phyloP scores from a whole-genome alignment of 164 flowering plant genomes.

The Akebia trifoliata region DNA sequence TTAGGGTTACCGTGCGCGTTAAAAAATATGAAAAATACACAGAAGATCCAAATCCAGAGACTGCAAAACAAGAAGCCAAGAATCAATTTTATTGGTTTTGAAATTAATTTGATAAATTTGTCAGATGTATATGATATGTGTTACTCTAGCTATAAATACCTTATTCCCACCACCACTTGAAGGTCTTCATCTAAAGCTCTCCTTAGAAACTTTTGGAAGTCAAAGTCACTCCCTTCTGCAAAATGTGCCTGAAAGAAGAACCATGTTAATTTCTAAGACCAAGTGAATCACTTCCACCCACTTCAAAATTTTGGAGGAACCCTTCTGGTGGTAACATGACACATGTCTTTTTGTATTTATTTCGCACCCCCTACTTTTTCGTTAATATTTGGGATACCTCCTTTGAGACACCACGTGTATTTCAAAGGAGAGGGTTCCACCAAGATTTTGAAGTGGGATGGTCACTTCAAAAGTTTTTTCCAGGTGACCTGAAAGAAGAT shows the following conservation, averaged over 20 bases:
- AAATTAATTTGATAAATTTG: background rate
- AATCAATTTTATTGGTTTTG: background rate
- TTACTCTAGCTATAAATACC: conserved; percentile 24
- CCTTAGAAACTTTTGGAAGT: conserved; percentile 52
- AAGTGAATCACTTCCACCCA: no score
- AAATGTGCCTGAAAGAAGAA: conserved; percentile 41
- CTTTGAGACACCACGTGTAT: no score
- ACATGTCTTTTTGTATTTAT: no score
- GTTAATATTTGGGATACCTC: no score
- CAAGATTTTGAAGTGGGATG: no score
- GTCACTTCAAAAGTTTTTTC: no score
- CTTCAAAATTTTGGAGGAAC: no score
- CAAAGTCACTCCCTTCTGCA: conserved; percentile 26
- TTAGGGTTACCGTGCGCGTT: conserved; percentile 42
- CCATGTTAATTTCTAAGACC: background rate
- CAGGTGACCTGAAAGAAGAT: no score
- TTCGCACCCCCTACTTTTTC: no score
- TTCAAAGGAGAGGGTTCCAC: no score
- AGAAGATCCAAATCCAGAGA: conserved; percentile 56
- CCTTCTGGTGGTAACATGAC: no score
- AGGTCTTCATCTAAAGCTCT: conserved; percentile 61
- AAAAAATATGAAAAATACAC: conserved; percentile 55
- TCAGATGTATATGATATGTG: background rate
- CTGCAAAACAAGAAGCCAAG: conserved; percentile 32
- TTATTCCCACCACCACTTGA: conserved; percentile 57